Evolutionary conservation across 2,329 filamentous ascomycete genomes (phyloP).

Genomic region (Cytospora schulzeri): DNA sequence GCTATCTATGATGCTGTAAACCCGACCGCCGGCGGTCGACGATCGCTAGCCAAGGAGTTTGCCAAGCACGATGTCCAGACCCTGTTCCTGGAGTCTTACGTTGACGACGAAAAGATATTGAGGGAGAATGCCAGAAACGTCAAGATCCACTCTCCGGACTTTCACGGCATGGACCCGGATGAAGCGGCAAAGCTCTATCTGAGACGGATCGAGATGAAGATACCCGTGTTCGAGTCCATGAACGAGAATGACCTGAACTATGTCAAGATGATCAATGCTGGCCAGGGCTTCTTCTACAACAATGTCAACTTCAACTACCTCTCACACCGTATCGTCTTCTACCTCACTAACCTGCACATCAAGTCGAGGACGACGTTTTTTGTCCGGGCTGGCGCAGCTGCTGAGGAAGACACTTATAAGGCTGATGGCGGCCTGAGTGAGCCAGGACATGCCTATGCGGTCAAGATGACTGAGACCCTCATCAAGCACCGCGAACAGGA

Average conservation of each 20-base stretch:
- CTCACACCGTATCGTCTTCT: conserved; percentile 96
- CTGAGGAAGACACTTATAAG: conserved; percentile 85
- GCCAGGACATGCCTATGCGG: conserved; percentile 78
- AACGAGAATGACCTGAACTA: conserved; percentile 91
- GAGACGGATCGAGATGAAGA: conserved; percentile 84
- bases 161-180: conserved; percentile 86
- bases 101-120: conserved; percentile 89
- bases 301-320: conserved; percentile 97
- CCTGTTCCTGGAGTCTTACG: conserved; percentile 93
- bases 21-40: conserved; percentile 78
- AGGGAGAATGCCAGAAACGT: conserved; percentile 96
- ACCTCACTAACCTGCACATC: conserved; percentile 95
- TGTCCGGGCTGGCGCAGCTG: conserved; percentile 77
- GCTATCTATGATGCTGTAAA: conserved; percentile 99
- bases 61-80: conserved; percentile 98
- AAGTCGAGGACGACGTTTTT: conserved; percentile 95
- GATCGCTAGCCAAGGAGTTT: conserved; percentile 90
- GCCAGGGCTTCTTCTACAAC: conserved; percentile 90
- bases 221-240: conserved; percentile 97
- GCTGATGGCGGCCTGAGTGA: conserved; percentile 82
- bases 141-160: conserved; percentile 98
- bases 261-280: conserved; percentile 99
- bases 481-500: conserved; percentile 83
- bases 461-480: conserved; percentile 83
- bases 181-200: conserved; percentile 93